Conservation (phyloP, 2,329 filamentous ascomycete genomes). For the Phoma sp. region DNA sequence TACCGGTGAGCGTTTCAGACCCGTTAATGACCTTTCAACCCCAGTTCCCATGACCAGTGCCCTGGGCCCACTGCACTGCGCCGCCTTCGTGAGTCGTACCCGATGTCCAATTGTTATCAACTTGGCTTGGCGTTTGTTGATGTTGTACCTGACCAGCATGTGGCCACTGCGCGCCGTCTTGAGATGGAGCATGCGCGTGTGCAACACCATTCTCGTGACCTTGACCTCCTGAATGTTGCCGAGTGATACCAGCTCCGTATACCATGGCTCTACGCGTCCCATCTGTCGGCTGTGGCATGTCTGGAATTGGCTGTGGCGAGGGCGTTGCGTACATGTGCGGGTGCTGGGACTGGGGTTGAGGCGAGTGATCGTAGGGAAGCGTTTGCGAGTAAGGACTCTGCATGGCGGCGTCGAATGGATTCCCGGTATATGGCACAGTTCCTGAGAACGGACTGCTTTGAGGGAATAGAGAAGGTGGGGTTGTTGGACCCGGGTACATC, state of each 20-base stretch:
- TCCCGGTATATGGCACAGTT: conserved; percentile 36
- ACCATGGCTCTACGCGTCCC: conserved; percentile 41
- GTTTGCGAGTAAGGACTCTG: conserved; percentile 25
- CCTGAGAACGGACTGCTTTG: conserved; percentile 37
- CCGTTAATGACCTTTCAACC: neutral
- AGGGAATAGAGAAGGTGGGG: conserved; percentile 37
- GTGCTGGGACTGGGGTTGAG: conserved; percentile 17
- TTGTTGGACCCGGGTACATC: conserved; percentile 38
- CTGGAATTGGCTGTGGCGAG: conserved; percentile 36
- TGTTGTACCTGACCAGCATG: conserved; percentile 5
- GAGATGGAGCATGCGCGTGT: conserved; percentile 3
- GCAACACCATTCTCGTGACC: conserved; percentile 5
- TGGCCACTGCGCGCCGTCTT: conserved; percentile 7
- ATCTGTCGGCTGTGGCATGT: conserved; percentile 41
- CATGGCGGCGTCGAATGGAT: conserved; percentile 24
- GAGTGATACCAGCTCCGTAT: conserved; percentile 33
- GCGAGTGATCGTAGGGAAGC: conserved; percentile 20
- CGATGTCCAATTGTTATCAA: conserved; percentile 1
- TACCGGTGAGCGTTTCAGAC: neutral
- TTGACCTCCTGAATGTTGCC: conserved; percentile 13
- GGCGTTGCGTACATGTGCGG: conserved; percentile 31
- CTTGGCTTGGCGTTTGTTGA: conserved; percentile 7
- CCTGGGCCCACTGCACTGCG: conserved; percentile 13
- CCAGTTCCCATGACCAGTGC: conserved; percentile 5
- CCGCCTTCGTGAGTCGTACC: conserved; percentile 6